Percentiles rank a stretch among this genome's conserved stretches.
phyloP scores from a whole-genome alignment of 495 filamentous ascomycete genomes.

The Hyphodiscus hymeniophilus region DNA sequence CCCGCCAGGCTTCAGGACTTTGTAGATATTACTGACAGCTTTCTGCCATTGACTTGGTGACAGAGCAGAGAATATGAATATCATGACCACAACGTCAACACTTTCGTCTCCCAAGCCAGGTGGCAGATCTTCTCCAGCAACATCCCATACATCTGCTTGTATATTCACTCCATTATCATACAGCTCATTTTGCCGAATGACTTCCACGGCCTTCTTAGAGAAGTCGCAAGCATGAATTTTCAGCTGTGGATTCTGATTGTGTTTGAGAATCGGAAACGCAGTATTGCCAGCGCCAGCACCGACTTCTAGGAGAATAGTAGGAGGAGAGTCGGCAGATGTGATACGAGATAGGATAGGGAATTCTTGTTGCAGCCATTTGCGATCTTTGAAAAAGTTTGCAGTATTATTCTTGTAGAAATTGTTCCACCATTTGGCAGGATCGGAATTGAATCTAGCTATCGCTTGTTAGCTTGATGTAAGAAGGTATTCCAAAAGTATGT shows the following conservation, averaged over 20 bases:
- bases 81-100: constrained; percentile 85
- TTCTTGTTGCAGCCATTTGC: constrained; percentile 93
- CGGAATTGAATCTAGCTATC: constrained; percentile 63
- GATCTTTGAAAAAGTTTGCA: constrained; percentile 95
- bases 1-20: constrained; percentile 79
- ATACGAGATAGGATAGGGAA: constrained; percentile 75
- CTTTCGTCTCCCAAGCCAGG: constrained; percentile 64
- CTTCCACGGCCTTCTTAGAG: constrained; percentile 78
- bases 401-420: constrained; percentile 93
- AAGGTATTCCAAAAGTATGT: neutral
- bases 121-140: constrained; percentile 59
- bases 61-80: constrained; percentile 95
- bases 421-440: constrained; percentile 95
- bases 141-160: constrained; percentile 89
- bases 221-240: constrained; percentile 90
- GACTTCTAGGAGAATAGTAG: constrained; percentile 68
- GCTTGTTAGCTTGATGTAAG: constrained; percentile 7
- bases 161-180: constrained; percentile 54
- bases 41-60: constrained; percentile 75
- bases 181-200: constrained; percentile 66
- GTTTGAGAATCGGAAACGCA: constrained; percentile 75
- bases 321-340: constrained; percentile 52
- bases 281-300: constrained; percentile 96
- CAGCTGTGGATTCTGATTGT: constrained; percentile 72
- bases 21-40: constrained; percentile 73